Evolutionary conservation across 805 yeast species (phyloP), one percentile per base, ranked within the genome.

Genomic region (Kodamaea sagamina): DNA sequence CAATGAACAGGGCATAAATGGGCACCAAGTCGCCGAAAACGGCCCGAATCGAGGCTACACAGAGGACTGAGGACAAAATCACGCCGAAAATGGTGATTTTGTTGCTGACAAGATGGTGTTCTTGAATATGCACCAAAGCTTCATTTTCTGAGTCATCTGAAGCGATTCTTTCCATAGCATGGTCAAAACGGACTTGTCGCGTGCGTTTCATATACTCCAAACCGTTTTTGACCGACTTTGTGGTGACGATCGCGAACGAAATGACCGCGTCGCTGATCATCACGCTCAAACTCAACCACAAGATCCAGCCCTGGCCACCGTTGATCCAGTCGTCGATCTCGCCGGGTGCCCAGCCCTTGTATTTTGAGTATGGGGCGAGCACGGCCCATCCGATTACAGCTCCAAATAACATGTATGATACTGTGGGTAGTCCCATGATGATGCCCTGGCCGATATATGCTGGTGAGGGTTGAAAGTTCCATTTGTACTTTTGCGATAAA

Each of bases 371-470:
- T 3, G 97, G 97, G 0, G 93, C 92, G n/a, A 92, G 67, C 1
- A 92, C 65, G 0, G 79, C 96, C 99, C 99, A 92, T 0, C 99
- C 99, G 4, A 90, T 57, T 1, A 92, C 49, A 16, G 95, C 82
- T 2, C 99, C 99, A 52, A 89, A 75, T 32, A 92, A 65, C 99
- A 92, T 92, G 49, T 89, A 86, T 7, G 88, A 74, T 0, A 89
- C 95, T 0, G 98, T 89, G 1, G 90, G 87, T 6, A 89, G 68
- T 0, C 99, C 99, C 99, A 92, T 92, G 44, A 92, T 92, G 31
- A 93, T 89, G 3, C 99, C 99, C 63, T 92, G 99, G 2, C 99
- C 99, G 26, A 93, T 77, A 59, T 92, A 92, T 0, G 98, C 98
- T 0, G 99, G 99, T 0, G 97, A 89, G 0, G 97, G 97, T 61